phyloP scores from a whole-genome alignment of 306 rosid genomes.

The Acacia confusa region DNA sequence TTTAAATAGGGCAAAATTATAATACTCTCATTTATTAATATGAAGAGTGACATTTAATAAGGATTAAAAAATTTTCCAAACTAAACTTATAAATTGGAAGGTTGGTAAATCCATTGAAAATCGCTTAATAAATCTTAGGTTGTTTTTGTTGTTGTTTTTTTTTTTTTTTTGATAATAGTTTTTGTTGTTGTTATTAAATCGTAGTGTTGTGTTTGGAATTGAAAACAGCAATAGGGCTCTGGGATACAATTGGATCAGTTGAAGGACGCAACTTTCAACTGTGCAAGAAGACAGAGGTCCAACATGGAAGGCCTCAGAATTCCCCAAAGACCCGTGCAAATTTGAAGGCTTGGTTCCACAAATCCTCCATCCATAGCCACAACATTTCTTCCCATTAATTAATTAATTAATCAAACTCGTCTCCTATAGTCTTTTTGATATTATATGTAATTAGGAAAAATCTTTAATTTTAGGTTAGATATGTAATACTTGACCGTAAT shows the following conservation, averaged over 20 bases:
- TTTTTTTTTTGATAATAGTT: too few species aligned
- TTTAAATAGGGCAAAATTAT: too few species aligned
- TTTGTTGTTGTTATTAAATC: background rate
- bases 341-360: slow-evolving; percentile 62
- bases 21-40: too few species aligned
- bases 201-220: background rate
- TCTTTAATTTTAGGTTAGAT: background rate
- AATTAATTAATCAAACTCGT: background rate
- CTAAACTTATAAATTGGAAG: too few species aligned
- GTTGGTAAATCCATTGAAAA: too few species aligned
- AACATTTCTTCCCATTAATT: slow-evolving; percentile 30
- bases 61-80: too few species aligned
- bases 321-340: slow-evolving; percentile 40
- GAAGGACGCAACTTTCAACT: background rate
- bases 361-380: slow-evolving; percentile 49
- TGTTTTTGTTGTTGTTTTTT: background rate
- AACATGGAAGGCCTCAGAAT: background rate
- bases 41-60: too few species aligned
- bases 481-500: background rate
- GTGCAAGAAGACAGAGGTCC: background rate
- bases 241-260: background rate
- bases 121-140: too few species aligned
- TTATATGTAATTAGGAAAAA: too few species aligned
- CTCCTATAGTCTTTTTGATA: background rate
- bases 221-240: background rate